These are phyloP conservation scores for Beauveria rudraprayagi DNA, from an alignment of 2,329 filamentous ascomycete genomes.

Conservation along the genomic window DNA sequence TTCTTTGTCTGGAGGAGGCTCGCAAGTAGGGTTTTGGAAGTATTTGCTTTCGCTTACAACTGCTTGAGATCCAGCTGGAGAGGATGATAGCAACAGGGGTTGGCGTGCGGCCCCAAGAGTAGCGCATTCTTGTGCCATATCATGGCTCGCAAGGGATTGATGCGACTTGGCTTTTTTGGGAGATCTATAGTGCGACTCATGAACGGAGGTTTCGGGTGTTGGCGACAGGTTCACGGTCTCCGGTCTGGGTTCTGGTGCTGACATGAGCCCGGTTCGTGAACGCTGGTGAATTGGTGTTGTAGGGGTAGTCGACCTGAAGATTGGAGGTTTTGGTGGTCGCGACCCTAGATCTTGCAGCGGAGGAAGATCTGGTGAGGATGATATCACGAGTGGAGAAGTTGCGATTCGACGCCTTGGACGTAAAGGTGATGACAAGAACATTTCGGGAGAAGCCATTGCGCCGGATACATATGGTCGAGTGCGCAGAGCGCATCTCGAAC, in stretches of 20 bases:
- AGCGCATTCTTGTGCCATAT: neutral
- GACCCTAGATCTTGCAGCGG: conserved; percentile 41
- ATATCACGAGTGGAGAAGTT: conserved; percentile 25
- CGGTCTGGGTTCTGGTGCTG: neutral
- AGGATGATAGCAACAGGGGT: neutral
- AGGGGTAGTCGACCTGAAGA: neutral
- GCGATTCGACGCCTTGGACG: conserved; percentile 25
- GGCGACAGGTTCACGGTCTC: neutral
- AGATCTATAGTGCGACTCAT: conserved; percentile 3
- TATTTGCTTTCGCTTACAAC: neutral
- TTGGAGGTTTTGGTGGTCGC: conserved; percentile 18
- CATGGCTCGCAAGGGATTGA: neutral
- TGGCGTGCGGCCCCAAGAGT: neutral
- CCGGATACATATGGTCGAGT: conserved; percentile 22
- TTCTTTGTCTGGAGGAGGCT: neutral
- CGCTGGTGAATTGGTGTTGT: neutral
- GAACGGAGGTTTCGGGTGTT: neutral
- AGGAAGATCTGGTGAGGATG: conserved; percentile 50
- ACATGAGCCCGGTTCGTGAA: neutral
- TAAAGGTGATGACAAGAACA: conserved; percentile 23
- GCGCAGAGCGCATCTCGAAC: conserved; percentile 41
- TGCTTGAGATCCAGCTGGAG: neutral
- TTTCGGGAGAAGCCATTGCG: conserved; percentile 27
- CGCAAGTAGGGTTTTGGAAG: neutral
- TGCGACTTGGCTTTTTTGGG: neutral